Conservation (phyloP, 345 rosid genomes). For the Zanthoxylum bungeanum region DNA sequence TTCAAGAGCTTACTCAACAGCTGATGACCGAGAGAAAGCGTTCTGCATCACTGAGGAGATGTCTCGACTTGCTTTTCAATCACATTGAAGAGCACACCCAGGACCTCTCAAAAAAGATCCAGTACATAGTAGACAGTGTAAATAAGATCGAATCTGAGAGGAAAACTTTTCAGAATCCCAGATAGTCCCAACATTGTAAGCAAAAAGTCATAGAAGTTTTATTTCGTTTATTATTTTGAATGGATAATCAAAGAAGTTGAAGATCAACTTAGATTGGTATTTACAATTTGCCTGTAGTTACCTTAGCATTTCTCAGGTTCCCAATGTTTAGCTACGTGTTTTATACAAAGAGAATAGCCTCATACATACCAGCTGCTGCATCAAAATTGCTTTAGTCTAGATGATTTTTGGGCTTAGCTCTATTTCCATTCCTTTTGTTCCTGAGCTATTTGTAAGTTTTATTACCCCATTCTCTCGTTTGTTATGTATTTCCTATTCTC, state of each 20-base stretch:
- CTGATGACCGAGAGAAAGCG: slow-evolving; percentile 18
- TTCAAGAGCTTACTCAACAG: slow-evolving; percentile 19
- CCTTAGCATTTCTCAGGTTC: neutral
- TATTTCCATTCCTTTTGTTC: too few species aligned
- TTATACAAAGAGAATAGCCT: neutral
- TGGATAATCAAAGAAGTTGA: neutral
- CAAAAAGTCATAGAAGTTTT: neutral
- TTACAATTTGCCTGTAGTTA: neutral
- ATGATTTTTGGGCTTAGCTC: neutral
- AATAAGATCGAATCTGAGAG: slow-evolving; percentile 21
- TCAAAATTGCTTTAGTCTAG: neutral
- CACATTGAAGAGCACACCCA: slow-evolving; percentile 29
- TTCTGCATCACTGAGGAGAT: slow-evolving; percentile 18
- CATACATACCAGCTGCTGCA: neutral
- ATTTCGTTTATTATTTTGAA: neutral
- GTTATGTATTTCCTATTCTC: slow-evolving; percentile 37
- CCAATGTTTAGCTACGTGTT: neutral
- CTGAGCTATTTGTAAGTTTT: too few species aligned
- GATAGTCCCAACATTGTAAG: neutral
- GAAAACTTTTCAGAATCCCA: neutral
- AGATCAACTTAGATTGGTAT: neutral
- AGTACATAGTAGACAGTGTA: slow-evolving; percentile 18
- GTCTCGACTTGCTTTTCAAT: slow-evolving; percentile 14
- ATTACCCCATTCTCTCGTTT: slow-evolving; percentile 68
- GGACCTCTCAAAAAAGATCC: slow-evolving; percentile 20